Evolutionary conservation across 1,284 basidiomycete species (phyloP), one percentile per base, ranked within the genome.

Genomic region (Singerocomus inundabilis): DNA sequence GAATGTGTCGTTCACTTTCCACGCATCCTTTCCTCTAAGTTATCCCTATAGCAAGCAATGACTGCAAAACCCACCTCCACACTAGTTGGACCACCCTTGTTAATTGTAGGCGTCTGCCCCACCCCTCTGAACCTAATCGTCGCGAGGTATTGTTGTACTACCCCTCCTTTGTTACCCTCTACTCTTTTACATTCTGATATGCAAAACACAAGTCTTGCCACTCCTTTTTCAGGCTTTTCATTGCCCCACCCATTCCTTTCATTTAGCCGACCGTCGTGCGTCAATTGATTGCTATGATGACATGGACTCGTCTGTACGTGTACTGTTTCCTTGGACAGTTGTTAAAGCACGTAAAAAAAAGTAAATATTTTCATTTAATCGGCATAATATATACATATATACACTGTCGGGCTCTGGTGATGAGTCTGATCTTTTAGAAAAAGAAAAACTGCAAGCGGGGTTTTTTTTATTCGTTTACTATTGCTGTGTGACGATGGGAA

Each of bases 91-190:
- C 29, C n/a, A 26, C 18, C 32, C 38, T 13, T 48, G 49, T 48
- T 42, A 33, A 40, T 41, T 48, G 43, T 51, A 45, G 6, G 21
- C 24, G 24, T 40, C 46, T 35, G 41, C 21, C 12, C 32, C n/a
- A 25, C 6, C 39, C 36, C 29, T 41, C 37, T 32, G 57, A 59
- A 39, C 36, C 53, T 62, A 64, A 64, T 51, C 48, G 43, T 31
- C 9, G 15, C 39, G 32, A 56, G 57, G 53, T 51, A 47, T 52
- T 35, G 46, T 44, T 67, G 63, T 69, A 69, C 49, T 49, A 62
- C 44, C 56, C 49, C 51, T 67, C 60, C 5, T 58, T 62, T 61
- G 48, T 48, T n/a, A n/a, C 49, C 46, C 29, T 45, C 12, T 35
- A 2, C 41, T 9, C 25, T 21, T 43, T 29, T 49, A 46, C 24